Base-by-base conservation (phyloP, 1,139 yeast species). In the Yamadazyma dushanensis region DNA sequence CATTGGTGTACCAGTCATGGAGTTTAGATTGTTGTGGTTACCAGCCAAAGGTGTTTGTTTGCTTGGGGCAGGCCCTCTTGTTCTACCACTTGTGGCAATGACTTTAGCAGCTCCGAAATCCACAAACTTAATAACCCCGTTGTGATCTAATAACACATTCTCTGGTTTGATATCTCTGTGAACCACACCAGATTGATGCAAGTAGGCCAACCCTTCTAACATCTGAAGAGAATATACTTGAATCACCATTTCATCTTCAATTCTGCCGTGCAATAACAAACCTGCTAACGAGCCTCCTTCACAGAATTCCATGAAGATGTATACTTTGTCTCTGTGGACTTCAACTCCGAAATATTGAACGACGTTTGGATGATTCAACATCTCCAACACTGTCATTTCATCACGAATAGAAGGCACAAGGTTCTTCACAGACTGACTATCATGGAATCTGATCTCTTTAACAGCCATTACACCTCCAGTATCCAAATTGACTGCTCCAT, bases 41-140 rank as follows among this genome's bases (percentile, higher is more conserved):
- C 48, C 45, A 24, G 39, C 40, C 22, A 29, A 34, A 7, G 49
- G 48, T 17, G 46, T 14, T 47, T 37, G 29, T 49, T 50, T 29
- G 49, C 46, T 40, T 7, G 38, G 27, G 5, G 45, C 37, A 4
- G 48, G 49, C 9, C 47, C 63, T 41, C 69, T 50, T 1, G 77
- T 72, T 54, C 73, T 69, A 41, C 83, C 83, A 33, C 78, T 73
- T 31, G 80, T 76, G 2, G 96, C 96, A 50, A 89, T 84, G 13
- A 90, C 95, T 61, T 90, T 90, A 5, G 98, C 97, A 6, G 97
- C 97, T 25, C 98, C 98, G 57, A 92, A 92, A 63, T 92, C 97
- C 37, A 90, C 97, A 66, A 85, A 89, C 58, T 92, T 92, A 50
- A 92, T 83, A 17, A 90, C 90, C 15, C 97, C 97, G 62, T 83